phyloP scores from a whole-genome alignment of 1,139 yeast species.

The Kodamaea sp. region DNA sequence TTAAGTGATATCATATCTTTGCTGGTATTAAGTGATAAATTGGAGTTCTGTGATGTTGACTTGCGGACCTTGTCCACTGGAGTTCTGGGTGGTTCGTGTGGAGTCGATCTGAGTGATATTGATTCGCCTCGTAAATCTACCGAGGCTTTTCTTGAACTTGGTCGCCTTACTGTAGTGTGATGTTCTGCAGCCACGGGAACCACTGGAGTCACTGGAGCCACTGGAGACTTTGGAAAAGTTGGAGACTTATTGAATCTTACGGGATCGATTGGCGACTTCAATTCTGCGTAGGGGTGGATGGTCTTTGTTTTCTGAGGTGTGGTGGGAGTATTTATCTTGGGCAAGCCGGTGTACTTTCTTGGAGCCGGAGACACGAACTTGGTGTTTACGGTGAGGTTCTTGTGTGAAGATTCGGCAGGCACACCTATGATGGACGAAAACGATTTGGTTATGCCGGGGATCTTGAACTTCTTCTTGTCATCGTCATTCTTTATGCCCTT shows the following conservation, averaged over 20 bases:
- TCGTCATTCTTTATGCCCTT: constrained; percentile 15
- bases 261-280: neutral
- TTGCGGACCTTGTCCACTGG: constrained; percentile 2
- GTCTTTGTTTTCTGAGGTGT: constrained; percentile 1
- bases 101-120: neutral
- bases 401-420: neutral
- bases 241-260: neutral
- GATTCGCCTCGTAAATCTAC: neutral
- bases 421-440: constrained; percentile 1
- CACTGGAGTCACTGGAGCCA: neutral
- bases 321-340: neutral
- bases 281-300: neutral
- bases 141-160: neutral
- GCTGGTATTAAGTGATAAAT: constrained; percentile 3
- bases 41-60: constrained; percentile 6
- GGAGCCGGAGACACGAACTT: constrained; percentile 4
- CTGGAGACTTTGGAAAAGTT: neutral
- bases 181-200: neutral
- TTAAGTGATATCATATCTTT: too few species aligned
- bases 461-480: constrained; percentile 9
- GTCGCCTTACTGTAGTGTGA: neutral
- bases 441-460: constrained; percentile 5
- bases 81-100: neutral
- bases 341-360: constrained; percentile 1
- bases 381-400: constrained; percentile 8